phyloP scores from a whole-genome alignment of 768 basidiomycete genomes.

The Floccularia luteovirens region DNA sequence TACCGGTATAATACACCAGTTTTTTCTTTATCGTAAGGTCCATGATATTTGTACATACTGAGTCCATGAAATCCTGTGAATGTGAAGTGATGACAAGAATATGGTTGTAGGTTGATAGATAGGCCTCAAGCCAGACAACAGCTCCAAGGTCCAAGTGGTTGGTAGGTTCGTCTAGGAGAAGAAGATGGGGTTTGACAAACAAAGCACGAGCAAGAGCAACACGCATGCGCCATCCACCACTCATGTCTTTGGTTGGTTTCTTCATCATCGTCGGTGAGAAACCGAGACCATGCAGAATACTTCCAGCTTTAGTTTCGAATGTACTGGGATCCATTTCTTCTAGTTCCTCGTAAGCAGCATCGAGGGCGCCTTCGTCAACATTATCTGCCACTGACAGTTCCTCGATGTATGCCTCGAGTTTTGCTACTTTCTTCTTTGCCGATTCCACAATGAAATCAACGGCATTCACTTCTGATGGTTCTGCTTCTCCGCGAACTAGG shows the following conservation, averaged over 20 bases:
- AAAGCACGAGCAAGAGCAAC: conserved; percentile 94
- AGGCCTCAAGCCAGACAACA: conserved; percentile 98
- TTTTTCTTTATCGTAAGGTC: conserved; percentile 91
- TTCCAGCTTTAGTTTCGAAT: conserved; percentile 93
- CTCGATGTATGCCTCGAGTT: conserved; percentile 90
- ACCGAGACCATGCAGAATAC: conserved; percentile 96
- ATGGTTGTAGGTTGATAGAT: conserved; percentile 96
- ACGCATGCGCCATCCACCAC: conserved; percentile 99
- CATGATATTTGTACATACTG: conserved; percentile 96
- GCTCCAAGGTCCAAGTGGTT: conserved; percentile 96
- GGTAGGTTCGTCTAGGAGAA: conserved; percentile 89
- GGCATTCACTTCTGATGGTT: conserved; percentile 93
- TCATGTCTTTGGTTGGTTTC: conserved; percentile 97
- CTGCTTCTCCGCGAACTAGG: conserved; percentile 92
- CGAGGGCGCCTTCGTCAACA: conserved; percentile 83
- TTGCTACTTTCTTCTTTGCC: conserved; percentile 88
- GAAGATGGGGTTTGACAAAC: conserved; percentile 93
- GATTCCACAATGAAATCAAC: conserved; percentile 94
- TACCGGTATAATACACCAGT: conserved; percentile 90
- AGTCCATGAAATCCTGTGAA: conserved; percentile 99
- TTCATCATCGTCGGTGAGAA: conserved; percentile 90
- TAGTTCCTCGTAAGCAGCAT: conserved; percentile 88
- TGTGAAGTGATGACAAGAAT: conserved; percentile 97
- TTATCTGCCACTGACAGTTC: conserved; percentile 86
- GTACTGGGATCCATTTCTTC: conserved; percentile 95